Base-by-base conservation (phyloP, 768 basidiomycete species). In the Thelephora ganbajun region DNA sequence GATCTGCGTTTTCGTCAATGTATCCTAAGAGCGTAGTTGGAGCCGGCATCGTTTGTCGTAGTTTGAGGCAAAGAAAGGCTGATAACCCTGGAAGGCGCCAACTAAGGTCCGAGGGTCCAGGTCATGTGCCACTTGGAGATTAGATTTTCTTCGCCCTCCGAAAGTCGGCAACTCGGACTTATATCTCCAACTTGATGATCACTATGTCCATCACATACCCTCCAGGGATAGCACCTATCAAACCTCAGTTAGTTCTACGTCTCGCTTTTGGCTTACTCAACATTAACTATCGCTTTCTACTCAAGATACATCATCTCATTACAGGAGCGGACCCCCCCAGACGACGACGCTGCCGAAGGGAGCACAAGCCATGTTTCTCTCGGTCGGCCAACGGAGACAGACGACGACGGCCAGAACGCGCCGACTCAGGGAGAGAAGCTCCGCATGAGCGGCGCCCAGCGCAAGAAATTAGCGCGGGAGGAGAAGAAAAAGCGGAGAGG, bases 401-500 rank as follows among this genome's bases (percentile, higher is more conserved):
- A 54, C 2, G 57, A 35, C 12, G 64, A 58, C 30, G 52, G 48
- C 51, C 49, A 41, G 16, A 14, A 41, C 11, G 39, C 2, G 16
- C 39, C 22, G 7, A 22, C 18, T 18, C 18, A 49, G 19, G 52
- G 52, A 16, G 52, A 49, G 44, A 63, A 56, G 23, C 49, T 62
- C 34, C 59, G 39, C 36, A 46, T 53, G 18, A 54, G 58, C 33
- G 66, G 63, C 9, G 57, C 66, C 20, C 66, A 69, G 48, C 59
- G 60, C 37, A 70, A 69, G 53, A 71, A 67, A 54, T 58, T 70
- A 47, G 73, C 71, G 11, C 80, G 77, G 57, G 77, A 80, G 53
- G 74, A 80, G 59, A 82, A 76, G 61, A 86, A 86, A 61, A 76
- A 80, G 11, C 73, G 77, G 50, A 69, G 76, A 30, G 92, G 92